phyloP scores from a whole-genome alignment of 768 basidiomycete species.

The Phlebiopsis flavidoalba region DNA sequence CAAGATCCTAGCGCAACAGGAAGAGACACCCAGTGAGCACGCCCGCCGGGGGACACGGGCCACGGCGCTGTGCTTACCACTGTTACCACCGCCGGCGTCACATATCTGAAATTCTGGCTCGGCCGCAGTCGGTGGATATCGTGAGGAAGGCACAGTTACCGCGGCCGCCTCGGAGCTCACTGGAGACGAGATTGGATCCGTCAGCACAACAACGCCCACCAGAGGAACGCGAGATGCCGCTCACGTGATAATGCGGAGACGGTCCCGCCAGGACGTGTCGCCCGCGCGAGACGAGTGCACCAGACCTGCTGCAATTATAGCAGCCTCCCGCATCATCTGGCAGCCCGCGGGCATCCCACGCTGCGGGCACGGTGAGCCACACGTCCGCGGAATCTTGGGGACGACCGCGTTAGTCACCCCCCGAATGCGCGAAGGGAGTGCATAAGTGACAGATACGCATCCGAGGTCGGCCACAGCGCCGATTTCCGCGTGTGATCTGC shows the following conservation, averaged over 20 bases:
- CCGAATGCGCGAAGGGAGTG: not conserved
- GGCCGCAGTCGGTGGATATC: constrained; percentile 71
- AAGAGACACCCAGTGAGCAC: not conserved
- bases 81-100: constrained; percentile 81
- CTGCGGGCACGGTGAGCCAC: constrained; percentile 84
- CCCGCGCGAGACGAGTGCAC: constrained; percentile 68
- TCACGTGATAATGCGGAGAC: constrained; percentile 76
- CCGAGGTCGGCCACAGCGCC: constrained; percentile 83
- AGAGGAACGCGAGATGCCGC: not conserved
- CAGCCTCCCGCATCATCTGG: constrained; percentile 81
- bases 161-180: constrained; percentile 84
- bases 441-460: constrained; percentile 29
- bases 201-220: not conserved
- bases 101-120: constrained; percentile 86
- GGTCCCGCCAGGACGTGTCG: constrained; percentile 73
- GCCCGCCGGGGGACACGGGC: constrained; percentile 2
- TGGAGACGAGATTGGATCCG: constrained; percentile 22
- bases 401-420: constrained; percentile 2
- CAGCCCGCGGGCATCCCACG: constrained; percentile 87
- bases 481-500: constrained; percentile 82
- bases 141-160: constrained; percentile 80
- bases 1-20: constrained; percentile 30
- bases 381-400: constrained; percentile 73
- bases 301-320: constrained; percentile 71
- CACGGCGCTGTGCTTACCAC: constrained; percentile 36